Evolutionary conservation across 495 filamentous ascomycete species (phyloP).

Genomic region (Hypoxylon cercidicola): DNA sequence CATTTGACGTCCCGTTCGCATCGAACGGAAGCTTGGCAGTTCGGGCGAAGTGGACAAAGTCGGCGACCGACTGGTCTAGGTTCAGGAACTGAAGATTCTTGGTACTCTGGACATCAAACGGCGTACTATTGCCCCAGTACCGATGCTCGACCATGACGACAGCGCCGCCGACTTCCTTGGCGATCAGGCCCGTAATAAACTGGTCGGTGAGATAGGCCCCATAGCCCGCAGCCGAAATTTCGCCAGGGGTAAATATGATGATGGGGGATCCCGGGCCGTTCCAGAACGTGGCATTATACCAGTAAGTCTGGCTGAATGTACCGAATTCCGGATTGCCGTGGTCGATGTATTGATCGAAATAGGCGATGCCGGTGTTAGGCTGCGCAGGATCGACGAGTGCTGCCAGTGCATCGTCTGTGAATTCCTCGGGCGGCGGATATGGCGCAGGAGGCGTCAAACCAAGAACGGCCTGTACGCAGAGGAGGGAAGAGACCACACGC

Average conservation of each 20-base stretch:
- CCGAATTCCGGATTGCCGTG: constrained; percentile 62
- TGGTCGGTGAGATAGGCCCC: constrained; percentile 62
- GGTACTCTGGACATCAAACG: constrained; percentile 62
- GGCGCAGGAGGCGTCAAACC: constrained; percentile 25
- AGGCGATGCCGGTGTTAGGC: constrained; percentile 17
- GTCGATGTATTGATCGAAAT: constrained; percentile 65
- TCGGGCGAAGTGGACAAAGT: constrained; percentile 68
- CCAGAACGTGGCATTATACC: constrained; percentile 62
- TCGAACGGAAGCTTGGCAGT: constrained; percentile 67
- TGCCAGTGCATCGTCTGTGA: constrained; percentile 21
- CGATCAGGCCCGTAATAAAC: constrained; percentile 59
- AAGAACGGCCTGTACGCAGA: constrained; percentile 10
- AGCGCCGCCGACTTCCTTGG: constrained; percentile 63
- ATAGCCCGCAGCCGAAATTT: constrained; percentile 60
- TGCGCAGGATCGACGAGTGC: constrained; percentile 26
- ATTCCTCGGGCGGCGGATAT: constrained; percentile 11
- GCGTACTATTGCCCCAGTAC: constrained; percentile 64
- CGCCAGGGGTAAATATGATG: constrained; percentile 67
- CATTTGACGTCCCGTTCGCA: constrained; percentile 57
- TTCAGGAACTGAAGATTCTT: constrained; percentile 69
- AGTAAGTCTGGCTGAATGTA: constrained; percentile 67
- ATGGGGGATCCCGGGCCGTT: constrained; percentile 62
- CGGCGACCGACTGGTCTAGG: constrained; percentile 66
- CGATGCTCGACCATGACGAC: constrained; percentile 66
- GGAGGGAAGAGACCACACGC: constrained; percentile 10